A percentile compares a stretch with the other conserved stretches of the same genome.
phyloP scores from a whole-genome alignment of 441 rosid species.

The Pelargonium myrrhifolium region DNA sequence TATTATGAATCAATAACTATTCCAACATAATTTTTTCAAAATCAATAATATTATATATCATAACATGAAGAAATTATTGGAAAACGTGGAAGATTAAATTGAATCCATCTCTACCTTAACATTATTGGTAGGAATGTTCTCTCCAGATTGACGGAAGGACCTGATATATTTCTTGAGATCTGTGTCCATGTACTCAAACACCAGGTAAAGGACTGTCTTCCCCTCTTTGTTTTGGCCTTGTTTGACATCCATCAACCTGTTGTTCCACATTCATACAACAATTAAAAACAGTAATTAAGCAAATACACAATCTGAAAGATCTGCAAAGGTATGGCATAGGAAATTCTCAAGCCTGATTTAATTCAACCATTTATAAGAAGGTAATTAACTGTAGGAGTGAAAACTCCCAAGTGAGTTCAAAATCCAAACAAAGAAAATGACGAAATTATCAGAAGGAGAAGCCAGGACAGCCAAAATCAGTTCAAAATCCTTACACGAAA shows the following conservation, averaged over 20 bases:
- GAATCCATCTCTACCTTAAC: constrained; percentile 43
- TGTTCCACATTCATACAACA: background rate
- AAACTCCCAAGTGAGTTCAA: background rate
- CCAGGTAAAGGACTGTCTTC: constrained; percentile 81
- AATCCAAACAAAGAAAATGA: background rate
- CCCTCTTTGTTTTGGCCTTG: constrained; percentile 88
- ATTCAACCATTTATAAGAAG: no score
- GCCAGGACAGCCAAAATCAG: background rate
- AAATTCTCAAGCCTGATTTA: background rate
- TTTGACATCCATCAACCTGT: constrained; percentile 80
- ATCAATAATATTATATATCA: no score
- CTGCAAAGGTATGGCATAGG: background rate
- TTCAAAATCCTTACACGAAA: background rate
- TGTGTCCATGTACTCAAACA: constrained; percentile 96
- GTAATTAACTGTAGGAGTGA: no score
- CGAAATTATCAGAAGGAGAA: background rate
- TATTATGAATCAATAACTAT: background rate
- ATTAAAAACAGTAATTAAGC: background rate
- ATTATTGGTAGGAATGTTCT: constrained; percentile 36
- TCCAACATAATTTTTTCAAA: background rate
- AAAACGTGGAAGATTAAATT: background rate
- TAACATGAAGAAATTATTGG: no score
- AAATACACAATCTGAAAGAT: background rate
- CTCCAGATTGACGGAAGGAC: constrained; percentile 56
- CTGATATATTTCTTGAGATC: constrained; percentile 88